phyloP scores from a whole-genome alignment of 2,329 filamentous ascomycete species.

The Scedosporium boydii region DNA sequence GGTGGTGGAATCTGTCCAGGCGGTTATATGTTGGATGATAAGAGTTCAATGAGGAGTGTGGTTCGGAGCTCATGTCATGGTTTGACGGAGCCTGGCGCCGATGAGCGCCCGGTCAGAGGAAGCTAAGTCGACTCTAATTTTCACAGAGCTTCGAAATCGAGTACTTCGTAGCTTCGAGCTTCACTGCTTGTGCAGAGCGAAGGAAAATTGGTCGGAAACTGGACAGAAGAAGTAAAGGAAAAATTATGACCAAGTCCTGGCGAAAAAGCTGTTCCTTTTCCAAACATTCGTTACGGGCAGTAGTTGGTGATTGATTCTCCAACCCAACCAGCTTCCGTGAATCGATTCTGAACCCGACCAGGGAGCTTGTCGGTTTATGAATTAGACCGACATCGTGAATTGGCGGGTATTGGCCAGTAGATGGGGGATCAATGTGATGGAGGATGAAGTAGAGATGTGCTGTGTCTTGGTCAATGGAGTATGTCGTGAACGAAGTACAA shows the following conservation, averaged over 20 bases:
- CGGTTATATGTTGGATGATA: background rate
- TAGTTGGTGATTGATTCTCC: background rate
- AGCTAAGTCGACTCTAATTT: no score
- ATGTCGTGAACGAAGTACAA: no score
- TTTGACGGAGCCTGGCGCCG: background rate
- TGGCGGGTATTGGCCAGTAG: background rate
- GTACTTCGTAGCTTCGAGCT: no score
- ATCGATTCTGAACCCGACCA: background rate
- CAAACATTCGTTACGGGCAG: background rate
- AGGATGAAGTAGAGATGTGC: no score
- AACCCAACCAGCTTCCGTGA: background rate
- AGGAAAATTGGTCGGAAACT: no score
- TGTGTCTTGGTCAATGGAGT: no score
- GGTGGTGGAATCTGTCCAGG: background rate
- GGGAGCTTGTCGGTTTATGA: background rate
- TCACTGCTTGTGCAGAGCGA: no score
- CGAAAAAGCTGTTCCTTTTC: background rate
- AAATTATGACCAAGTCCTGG: no score
- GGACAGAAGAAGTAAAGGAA: no score
- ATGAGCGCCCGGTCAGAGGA: background rate
- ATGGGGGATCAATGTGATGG: background rate
- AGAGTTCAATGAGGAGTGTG: background rate
- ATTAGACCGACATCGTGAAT: background rate
- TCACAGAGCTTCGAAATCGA: no score
- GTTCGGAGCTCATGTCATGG: background rate